These are phyloP conservation scores for Amaranthus hypochondriacus DNA, from an alignment of 148 eudicot species.

Conservation along the genomic window DNA sequence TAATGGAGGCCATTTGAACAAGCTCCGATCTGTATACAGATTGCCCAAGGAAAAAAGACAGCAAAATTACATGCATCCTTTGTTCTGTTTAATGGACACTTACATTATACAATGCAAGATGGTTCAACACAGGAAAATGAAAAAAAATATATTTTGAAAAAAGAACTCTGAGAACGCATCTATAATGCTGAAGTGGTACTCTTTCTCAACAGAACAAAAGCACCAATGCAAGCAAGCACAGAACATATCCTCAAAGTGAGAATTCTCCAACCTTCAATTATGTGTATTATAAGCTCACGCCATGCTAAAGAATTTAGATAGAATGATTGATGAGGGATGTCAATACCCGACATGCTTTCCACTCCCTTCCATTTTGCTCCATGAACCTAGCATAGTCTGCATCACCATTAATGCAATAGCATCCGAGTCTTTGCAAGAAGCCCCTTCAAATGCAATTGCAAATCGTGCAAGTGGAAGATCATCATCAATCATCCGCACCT, in stretches of 20 bases:
- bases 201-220: not conserved
- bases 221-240: not conserved
- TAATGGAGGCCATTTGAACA: conserved; percentile 45
- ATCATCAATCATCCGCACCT: conserved; percentile 58
- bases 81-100: not conserved
- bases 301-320: not conserved
- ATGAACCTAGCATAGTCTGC: conserved; percentile 57
- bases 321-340: not conserved
- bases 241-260: not conserved
- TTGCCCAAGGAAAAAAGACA: not conserved
- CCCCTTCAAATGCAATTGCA: conserved; percentile 62
- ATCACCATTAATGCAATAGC: conserved; percentile 60
- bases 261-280: not conserved
- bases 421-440: conserved; percentile 66
- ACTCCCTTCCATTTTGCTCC: conserved; percentile 43
- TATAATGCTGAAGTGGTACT: not conserved
- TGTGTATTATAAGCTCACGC: not conserved
- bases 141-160: too few relatives aligned
- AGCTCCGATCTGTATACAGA: conserved; percentile 39
- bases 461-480: conserved; percentile 57
- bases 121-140: not conserved
- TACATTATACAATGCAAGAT: not conserved
- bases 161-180: not conserved
- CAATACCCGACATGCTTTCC: conserved; percentile 65
- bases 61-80: not conserved